Conservation (phyloP, 1,284 basidiomycete species). For the Gastroboletus turbinatus region DNA sequence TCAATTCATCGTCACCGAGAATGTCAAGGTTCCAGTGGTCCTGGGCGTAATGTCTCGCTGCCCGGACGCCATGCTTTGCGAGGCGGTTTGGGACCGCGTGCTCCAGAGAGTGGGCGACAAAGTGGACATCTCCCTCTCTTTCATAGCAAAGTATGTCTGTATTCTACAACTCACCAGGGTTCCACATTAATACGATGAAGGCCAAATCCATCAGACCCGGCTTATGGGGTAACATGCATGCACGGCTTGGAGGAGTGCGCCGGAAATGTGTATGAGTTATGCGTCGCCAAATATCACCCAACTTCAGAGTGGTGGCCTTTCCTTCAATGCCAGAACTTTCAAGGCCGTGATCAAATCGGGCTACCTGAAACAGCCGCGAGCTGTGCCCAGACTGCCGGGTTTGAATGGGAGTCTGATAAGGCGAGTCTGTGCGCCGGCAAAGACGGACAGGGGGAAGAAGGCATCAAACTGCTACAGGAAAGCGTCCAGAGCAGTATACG, state of each 20-base stretch:
- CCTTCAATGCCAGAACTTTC: conserved; percentile 74
- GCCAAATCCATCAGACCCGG: conserved; percentile 58
- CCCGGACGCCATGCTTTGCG: conserved; percentile 77
- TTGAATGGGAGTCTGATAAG: conserved; percentile 68
- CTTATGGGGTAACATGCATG: conserved; percentile 74
- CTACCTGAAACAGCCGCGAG: conserved; percentile 58
- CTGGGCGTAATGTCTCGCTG: conserved; percentile 80
- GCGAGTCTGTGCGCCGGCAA: conserved; percentile 58
- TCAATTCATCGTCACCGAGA: conserved; percentile 21
- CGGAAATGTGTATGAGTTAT: conserved; percentile 87
- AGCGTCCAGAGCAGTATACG: conserved; percentile 52
- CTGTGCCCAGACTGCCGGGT: conserved; percentile 61
- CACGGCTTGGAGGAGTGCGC: conserved; percentile 81
- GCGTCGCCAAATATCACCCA: conserved; percentile 59
- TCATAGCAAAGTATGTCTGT: conserved; percentile 62
- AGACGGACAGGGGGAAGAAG: conserved; percentile 62
- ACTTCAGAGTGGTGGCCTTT: conserved; percentile 69
- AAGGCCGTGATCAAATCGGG: conserved; percentile 66
- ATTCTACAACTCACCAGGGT: conserved; percentile 1
- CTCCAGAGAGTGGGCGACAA: conserved; percentile 61
- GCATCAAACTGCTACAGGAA: conserved; percentile 56
- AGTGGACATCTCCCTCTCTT: conserved; percentile 68
- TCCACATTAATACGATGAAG: conserved; percentile 40
- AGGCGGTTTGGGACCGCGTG: conserved; percentile 75
- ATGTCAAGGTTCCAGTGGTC: conserved; percentile 53